Evolutionary conservation across 2,329 filamentous ascomycete genomes (phyloP).

Genomic region (Lachnum nothofagi): DNA sequence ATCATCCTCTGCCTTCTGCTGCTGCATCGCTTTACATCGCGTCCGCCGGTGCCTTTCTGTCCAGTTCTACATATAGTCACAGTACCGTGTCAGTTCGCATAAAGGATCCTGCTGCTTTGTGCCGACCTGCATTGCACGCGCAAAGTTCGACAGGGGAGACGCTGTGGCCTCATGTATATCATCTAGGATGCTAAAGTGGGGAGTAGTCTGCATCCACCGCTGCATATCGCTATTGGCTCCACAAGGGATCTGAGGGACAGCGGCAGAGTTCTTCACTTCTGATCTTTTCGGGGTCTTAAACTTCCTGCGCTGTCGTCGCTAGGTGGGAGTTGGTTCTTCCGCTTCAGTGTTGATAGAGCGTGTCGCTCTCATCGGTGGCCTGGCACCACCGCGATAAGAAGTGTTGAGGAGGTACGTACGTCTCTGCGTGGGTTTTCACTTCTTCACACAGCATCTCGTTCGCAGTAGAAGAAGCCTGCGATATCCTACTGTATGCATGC

Average conservation of each 20-base stretch:
- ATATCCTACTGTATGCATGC: constrained; percentile 4
- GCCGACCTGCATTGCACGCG: too few species aligned
- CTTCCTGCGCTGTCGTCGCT: neutral
- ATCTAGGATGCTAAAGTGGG: too few species aligned
- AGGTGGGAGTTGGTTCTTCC: neutral
- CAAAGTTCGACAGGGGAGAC: too few species aligned
- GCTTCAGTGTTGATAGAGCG: neutral
- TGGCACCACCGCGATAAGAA: neutral
- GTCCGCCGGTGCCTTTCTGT: too few species aligned
- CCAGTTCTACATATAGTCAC: too few species aligned
- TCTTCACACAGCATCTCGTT: neutral
- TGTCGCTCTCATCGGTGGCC: neutral
- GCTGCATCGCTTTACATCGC: too few species aligned
- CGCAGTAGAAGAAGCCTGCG: neutral
- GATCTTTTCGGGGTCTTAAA: neutral
- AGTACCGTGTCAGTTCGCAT: too few species aligned
- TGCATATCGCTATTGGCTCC: neutral
- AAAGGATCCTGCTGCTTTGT: too few species aligned
- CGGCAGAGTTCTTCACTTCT: neutral
- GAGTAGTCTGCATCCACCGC: neutral
- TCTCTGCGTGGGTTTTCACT: neutral
- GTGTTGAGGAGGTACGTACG: neutral
- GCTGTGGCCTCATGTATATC: too few species aligned
- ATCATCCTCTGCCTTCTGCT: too few species aligned
- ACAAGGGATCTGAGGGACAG: neutral